A percentile compares a stretch with the other conserved stretches of the same genome.
phyloP scores from a whole-genome alignment of 83 land plant species.

The Picea mariana region DNA sequence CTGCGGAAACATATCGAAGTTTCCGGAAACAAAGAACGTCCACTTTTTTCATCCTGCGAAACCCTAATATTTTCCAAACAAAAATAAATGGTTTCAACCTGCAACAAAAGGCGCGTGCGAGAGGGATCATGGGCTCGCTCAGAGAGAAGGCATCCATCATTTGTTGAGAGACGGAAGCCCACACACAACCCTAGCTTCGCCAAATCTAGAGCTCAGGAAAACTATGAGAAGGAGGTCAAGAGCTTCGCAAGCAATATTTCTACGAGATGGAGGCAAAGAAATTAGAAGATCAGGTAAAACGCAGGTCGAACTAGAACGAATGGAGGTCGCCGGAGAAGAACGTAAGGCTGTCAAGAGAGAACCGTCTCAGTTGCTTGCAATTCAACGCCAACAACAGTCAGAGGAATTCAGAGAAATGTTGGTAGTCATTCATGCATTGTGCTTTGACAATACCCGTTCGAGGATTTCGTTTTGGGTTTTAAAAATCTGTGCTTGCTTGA shows the following conservation, averaged over 20 bases:
- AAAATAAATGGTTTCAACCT: too few relatives aligned
- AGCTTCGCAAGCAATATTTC: conserved; percentile 53
- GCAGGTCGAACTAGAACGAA: conserved; percentile 39
- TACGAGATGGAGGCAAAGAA: conserved; percentile 62
- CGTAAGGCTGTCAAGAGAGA: conserved; percentile 51
- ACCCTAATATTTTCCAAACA: too few relatives aligned
- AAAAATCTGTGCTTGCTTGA: neutral
- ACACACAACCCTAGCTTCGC: conserved; percentile 43
- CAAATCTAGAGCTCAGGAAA: conserved; percentile 38
- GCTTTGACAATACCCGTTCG: too few relatives aligned
- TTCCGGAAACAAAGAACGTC: too few relatives aligned
- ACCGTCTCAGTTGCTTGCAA: conserved; percentile 37
- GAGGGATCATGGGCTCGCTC: too few relatives aligned
- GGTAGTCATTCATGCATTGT: conserved; percentile 29
- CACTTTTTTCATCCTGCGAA: too few relatives aligned
- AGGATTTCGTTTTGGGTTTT: conserved; percentile 1
- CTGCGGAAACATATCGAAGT: too few relatives aligned
- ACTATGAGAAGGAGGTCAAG: conserved; percentile 64
- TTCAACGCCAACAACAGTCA: conserved; percentile 36
- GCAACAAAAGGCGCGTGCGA: too few relatives aligned
- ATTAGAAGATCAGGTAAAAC: conserved; percentile 53
- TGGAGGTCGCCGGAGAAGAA: conserved; percentile 47
- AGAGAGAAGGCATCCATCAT: too few relatives aligned
- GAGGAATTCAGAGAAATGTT: conserved; percentile 53
- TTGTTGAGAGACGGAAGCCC: neutral